phyloP scores from a whole-genome alignment of 768 basidiomycete genomes.

The Crepidotus variabilis region DNA sequence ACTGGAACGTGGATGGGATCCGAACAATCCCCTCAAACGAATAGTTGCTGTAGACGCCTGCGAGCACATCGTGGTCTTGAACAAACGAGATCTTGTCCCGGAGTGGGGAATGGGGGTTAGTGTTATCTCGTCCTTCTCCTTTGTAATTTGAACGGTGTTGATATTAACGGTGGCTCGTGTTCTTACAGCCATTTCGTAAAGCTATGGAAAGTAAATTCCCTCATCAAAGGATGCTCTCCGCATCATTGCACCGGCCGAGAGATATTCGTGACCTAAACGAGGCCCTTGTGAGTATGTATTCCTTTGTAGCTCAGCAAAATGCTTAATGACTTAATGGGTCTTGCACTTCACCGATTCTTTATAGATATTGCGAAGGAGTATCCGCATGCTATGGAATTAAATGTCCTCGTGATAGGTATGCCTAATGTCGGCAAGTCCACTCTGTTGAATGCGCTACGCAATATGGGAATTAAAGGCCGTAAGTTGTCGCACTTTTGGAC shows the following conservation, averaged over 20 bases:
- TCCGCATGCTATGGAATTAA: conserved; percentile 71
- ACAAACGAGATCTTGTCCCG: conserved; percentile 90
- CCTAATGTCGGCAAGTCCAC: conserved; percentile 99
- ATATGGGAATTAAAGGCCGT: conserved; percentile 87
- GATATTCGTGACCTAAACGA: conserved; percentile 65
- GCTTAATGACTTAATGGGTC: conserved; percentile 4
- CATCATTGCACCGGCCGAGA: conserved; percentile 63
- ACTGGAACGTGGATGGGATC: conserved; percentile 58
- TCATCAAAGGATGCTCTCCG: conserved; percentile 64
- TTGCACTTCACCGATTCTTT: conserved; percentile 3
- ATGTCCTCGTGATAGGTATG: conserved; percentile 96
- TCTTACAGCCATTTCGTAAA: conserved; percentile 61
- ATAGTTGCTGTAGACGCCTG: conserved; percentile 46
- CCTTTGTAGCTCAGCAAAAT: conserved; percentile 12
- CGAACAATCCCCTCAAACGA: conserved; percentile 35
- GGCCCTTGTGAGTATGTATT: conserved; percentile 69
- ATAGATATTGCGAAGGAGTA: conserved; percentile 67
- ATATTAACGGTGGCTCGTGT: conserved; percentile 1
- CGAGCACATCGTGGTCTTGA: conserved; percentile 87
- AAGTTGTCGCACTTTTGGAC: conserved; percentile 26
- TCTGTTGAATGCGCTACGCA: conserved; percentile 84
- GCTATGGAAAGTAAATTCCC: conserved; percentile 73
- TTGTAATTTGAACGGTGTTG: conserved; percentile 6
- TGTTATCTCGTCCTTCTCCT: conserved; percentile 7
- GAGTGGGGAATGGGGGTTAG: conserved; percentile 84